Evolutionary conservation across 2,329 filamentous ascomycete genomes (phyloP).

Genomic region (Microdochium bolleyi): DNA sequence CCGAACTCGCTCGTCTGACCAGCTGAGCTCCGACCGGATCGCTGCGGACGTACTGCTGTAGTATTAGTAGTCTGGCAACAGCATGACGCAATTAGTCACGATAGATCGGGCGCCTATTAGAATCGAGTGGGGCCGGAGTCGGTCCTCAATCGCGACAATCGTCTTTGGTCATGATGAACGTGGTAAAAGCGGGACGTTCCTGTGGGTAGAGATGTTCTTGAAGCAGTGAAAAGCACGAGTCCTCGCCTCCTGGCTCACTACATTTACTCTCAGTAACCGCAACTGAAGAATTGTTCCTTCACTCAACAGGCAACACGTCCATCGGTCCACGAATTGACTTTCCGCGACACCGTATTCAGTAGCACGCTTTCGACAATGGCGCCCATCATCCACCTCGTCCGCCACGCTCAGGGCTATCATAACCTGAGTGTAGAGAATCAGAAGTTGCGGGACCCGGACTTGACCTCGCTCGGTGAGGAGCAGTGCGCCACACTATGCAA

Average conservation of each 20-base stretch:
- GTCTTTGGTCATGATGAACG: background rate
- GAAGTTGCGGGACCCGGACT: slow-evolving; percentile 63
- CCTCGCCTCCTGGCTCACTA: no score
- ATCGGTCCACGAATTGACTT: no score
- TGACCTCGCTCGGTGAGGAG: slow-evolving; percentile 66
- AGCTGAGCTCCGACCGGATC: no score
- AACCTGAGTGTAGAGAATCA: slow-evolving; percentile 68
- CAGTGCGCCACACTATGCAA: slow-evolving; percentile 62
- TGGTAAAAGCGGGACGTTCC: background rate
- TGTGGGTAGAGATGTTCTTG: background rate
- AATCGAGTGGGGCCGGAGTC: background rate
- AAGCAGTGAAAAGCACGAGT: background rate
- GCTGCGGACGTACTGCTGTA: no score
- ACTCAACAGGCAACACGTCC: no score
- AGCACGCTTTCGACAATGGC: slow-evolving; percentile 27
- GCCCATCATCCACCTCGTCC: slow-evolving; percentile 57
- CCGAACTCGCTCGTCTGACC: no score
- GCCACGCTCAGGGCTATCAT: slow-evolving; percentile 74
- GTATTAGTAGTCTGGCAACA: no score
- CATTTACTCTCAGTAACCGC: no score
- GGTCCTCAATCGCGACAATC: background rate
- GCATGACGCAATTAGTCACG: no score
- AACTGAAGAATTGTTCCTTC: no score
- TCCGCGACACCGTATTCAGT: no score
- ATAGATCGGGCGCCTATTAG: no score